Evolutionary conservation across 1,139 yeast species (phyloP).

Genomic region (Pneumocystis sp.): DNA sequence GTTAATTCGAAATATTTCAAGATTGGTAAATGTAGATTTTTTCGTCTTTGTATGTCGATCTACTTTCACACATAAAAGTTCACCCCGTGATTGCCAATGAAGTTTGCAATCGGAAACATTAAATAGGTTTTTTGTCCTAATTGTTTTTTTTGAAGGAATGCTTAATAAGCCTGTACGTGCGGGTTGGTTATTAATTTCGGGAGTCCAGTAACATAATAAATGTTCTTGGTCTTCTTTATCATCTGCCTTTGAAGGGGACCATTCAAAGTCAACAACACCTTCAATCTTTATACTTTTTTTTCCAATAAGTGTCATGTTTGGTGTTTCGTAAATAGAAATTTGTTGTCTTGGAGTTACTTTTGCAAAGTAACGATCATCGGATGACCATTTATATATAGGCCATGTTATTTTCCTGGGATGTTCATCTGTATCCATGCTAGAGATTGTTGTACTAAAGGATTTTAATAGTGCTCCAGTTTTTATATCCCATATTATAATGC

Average conservation of each 20-base stretch:
- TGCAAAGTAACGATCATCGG: slow-evolving; percentile 86
- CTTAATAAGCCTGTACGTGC: slow-evolving; percentile 90
- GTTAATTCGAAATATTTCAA: slow-evolving; percentile 76
- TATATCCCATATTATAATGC: slow-evolving; percentile 87
- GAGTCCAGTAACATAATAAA: slow-evolving; percentile 88
- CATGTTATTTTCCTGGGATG: slow-evolving; percentile 48
- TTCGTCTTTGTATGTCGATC: slow-evolving; percentile 84
- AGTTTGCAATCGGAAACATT: slow-evolving; percentile 84
- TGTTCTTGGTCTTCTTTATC: slow-evolving; percentile 41
- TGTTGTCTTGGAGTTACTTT: slow-evolving; percentile 83
- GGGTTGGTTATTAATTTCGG: slow-evolving; percentile 81
- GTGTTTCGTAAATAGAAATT: slow-evolving; percentile 65
- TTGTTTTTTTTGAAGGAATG: slow-evolving; percentile 64
- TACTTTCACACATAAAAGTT: slow-evolving; percentile 79
- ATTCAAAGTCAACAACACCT: slow-evolving; percentile 81
- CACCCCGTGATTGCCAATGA: slow-evolving; percentile 89
- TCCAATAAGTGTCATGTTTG: slow-evolving; percentile 63
- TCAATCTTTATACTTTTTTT: slow-evolving; percentile 74
- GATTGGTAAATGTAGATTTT: slow-evolving; percentile 78
- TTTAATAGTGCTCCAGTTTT: slow-evolving; percentile 70
- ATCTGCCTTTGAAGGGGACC: slow-evolving; percentile 79
- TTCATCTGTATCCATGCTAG: slow-evolving; percentile 14
- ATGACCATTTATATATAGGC: slow-evolving; percentile 97
- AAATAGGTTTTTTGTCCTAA: slow-evolving; percentile 85
- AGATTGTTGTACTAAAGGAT: slow-evolving; percentile 66